Conservation (phyloP, 2,329 filamentous ascomycete genomes). For the Botryotinia narcissicola region DNA sequence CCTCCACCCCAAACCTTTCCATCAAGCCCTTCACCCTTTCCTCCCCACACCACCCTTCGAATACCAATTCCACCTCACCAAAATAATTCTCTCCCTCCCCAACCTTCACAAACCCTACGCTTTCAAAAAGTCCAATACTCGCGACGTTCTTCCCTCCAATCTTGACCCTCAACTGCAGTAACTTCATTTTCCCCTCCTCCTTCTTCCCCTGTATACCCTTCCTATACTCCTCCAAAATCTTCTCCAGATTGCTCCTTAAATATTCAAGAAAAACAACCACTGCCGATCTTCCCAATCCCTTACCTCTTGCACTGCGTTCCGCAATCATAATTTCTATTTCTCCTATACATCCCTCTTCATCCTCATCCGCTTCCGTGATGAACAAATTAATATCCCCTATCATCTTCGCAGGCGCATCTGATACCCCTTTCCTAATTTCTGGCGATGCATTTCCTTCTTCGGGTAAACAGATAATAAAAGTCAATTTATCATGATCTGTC, state of each 20-base stretch:
- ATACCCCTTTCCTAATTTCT: neutral
- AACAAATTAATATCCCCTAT: constrained; percentile 82
- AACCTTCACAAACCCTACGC: constrained; percentile 54
- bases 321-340: constrained; percentile 91
- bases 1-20: constrained; percentile 38
- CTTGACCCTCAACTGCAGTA: constrained; percentile 55
- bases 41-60: constrained; percentile 35
- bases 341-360: constrained; percentile 48
- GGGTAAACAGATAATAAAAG: constrained; percentile 72
- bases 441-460: neutral
- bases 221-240: constrained; percentile 58
- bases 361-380: constrained; percentile 55
- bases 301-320: constrained; percentile 51
- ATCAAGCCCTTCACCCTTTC: constrained; percentile 36
- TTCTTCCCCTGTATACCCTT: constrained; percentile 11
- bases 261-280: constrained; percentile 70
- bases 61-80: constrained; percentile 60
- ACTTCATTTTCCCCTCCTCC: constrained; percentile 24
- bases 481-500: constrained; percentile 78
- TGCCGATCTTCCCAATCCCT: constrained; percentile 64
- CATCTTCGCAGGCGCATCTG: constrained; percentile 58
- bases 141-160: constrained; percentile 55
- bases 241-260: constrained; percentile 51
- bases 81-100: constrained; percentile 57
- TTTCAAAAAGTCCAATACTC: constrained; percentile 61